phyloP scores from a whole-genome alignment of 768 basidiomycete species.

The Rhodotorula graminis region DNA sequence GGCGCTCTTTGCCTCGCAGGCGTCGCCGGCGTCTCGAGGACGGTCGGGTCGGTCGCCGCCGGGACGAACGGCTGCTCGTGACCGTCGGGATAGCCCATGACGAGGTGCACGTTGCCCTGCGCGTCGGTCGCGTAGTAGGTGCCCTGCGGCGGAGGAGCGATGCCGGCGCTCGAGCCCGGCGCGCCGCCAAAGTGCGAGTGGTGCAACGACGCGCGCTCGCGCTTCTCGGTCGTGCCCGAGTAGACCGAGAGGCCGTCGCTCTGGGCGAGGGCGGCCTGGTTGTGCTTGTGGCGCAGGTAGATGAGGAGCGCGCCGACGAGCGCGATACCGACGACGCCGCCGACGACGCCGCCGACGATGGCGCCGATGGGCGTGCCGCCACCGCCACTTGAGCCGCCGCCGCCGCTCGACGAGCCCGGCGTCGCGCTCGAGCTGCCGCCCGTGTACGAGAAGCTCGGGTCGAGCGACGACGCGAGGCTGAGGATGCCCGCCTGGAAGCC shows the following conservation, averaged over 20 bases:
- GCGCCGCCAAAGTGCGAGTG: not conserved
- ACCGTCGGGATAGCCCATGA: constrained; percentile 4
- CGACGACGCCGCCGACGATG: constrained; percentile 24
- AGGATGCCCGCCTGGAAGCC: not conserved
- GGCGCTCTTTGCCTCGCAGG: not conserved
- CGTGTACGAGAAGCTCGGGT: not conserved
- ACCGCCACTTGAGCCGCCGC: not conserved
- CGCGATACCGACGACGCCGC: constrained; percentile 10
- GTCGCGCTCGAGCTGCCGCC: too few relatives aligned
- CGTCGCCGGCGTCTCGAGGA: not conserved
- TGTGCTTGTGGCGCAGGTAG: constrained; percentile 25
- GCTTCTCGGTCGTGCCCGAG: constrained; percentile 14
- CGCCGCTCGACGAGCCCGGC: not conserved
- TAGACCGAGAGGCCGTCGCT: constrained; percentile 14
- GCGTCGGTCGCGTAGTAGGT: constrained; percentile 5
- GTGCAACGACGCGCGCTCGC: not conserved
- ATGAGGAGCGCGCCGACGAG: constrained; percentile 8
- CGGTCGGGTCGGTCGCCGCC: not conserved
- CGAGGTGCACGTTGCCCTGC: constrained; percentile 6
- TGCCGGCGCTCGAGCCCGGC: not conserved
- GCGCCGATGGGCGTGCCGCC: not conserved
- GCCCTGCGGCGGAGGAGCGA: not conserved
- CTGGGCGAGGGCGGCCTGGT: not conserved
- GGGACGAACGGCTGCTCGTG: not conserved
- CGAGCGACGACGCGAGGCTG: constrained; percentile 10